Evolutionary conservation across 495 filamentous ascomycete genomes (phyloP), one percentile per base, ranked within the genome.

Genomic region (Penicillium samsonianum): DNA sequence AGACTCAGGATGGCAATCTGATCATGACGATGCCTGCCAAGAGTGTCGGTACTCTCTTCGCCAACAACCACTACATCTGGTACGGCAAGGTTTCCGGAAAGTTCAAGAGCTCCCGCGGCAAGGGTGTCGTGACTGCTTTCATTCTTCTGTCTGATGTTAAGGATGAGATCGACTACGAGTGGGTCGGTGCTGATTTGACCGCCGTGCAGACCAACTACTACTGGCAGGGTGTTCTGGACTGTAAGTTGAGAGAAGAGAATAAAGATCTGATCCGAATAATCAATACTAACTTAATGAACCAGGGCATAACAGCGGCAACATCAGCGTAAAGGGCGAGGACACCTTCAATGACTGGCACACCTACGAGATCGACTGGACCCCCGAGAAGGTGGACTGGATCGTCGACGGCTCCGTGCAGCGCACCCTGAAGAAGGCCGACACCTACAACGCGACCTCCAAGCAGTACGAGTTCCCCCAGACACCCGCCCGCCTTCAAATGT

Each of bases 101-200:
- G 25, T 77, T 98, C 72, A 96, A 92, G 82, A 92, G 90, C 7
- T 89, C 87, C 56, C 84, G 88, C 63, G 92, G 91, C 42, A 70
- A 76, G 28, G 94, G 94, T 78, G 94, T 98, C 31, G 91, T 98
- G 5, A 91, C 92, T 20, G 94, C 92, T 14, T 98, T 98, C 71
- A 98, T 98, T 70, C 77, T 98, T 61, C 82, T 97, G 64, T 88
- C 87, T 31, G 94, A 98, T 69, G 89, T 94, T 65, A 96, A 96
- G 78, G 94, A 98, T 67, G 94, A 98, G 72, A 96, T 98, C 67
- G 94, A 98, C 72, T 97, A 89, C 68, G 94, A 98, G 76, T 98
- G 85, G 68, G 84, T 98, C 53, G 94, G 94, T 54, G 81, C 82
- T 45, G 89, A 97, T 62, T 72, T 96, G 67, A 65, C 78, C 19